phyloP scores from a whole-genome alignment of 345 rosid genomes.

The Eucalyptus melliodora region DNA sequence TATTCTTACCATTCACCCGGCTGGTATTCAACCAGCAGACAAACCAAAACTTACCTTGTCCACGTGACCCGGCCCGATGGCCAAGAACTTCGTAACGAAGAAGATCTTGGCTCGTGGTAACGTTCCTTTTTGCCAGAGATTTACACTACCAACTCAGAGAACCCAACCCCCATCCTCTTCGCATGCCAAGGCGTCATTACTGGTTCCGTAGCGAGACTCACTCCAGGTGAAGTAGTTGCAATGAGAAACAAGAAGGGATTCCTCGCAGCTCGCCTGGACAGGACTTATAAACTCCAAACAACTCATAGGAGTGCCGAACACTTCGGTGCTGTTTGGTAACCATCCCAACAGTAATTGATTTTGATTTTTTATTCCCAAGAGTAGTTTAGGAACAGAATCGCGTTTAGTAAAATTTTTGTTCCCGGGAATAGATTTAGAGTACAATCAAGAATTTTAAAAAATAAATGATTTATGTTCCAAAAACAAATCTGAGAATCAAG shows the following conservation, averaged over 20 bases:
- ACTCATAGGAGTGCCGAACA: no score
- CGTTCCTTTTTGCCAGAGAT: neutral
- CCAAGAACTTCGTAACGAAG: neutral
- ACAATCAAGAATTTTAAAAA: no score
- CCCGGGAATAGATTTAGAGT: rapidly evolving
- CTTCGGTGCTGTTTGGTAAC: no score
- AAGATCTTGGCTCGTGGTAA: neutral
- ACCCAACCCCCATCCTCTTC: neutral
- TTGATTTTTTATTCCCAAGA: rapidly evolving
- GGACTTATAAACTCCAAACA: no score
- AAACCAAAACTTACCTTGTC: neutral
- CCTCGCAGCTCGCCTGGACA: neutral
- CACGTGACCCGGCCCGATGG: neutral
- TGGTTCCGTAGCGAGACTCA: neutral
- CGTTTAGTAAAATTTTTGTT: no score
- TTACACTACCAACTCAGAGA: neutral
- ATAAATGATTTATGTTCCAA: no score
- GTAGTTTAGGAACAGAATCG: rapidly evolving
- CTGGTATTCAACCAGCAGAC: neutral
- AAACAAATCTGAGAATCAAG: no score
- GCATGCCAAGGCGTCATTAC: neutral
- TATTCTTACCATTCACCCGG: neutral
- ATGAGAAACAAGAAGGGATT: no score
- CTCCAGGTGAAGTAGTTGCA: neutral
- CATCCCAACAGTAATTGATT: rapidly evolving